Evolutionary conservation across 768 basidiomycete genomes (phyloP).

Genomic region (Hydnum rufescens): DNA sequence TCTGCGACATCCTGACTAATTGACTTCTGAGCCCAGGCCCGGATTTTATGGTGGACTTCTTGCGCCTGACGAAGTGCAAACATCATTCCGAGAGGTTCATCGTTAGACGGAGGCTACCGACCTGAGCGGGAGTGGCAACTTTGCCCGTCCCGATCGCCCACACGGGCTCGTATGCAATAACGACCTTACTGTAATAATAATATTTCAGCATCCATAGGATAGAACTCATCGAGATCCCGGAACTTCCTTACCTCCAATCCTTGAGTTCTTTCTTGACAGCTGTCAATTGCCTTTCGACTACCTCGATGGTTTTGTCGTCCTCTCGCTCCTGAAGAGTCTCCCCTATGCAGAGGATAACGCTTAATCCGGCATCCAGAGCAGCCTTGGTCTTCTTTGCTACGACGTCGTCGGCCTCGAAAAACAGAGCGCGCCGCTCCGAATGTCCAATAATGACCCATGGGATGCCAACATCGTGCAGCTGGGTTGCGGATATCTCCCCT

Average conservation of each 20-base stretch:
- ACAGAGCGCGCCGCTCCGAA: constrained; percentile 87
- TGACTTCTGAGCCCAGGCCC: constrained; percentile 42
- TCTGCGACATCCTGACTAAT: constrained; percentile 55
- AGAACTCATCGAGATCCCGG: background rate
- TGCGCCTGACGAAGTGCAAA: constrained; percentile 44
- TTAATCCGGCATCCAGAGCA: constrained; percentile 53
- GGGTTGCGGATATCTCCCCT: constrained; percentile 79
- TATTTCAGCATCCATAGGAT: too few species aligned
- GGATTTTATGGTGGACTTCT: constrained; percentile 70
- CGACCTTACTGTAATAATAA: constrained; percentile 42
- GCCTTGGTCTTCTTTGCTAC: constrained; percentile 77
- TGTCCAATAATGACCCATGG: constrained; percentile 92
- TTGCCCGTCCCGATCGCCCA: constrained; percentile 99
- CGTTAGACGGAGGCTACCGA: background rate
- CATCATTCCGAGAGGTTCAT: background rate
- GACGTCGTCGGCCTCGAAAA: constrained; percentile 66
- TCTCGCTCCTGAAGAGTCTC: constrained; percentile 86
- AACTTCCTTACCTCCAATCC: constrained; percentile 54
- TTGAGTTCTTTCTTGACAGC: constrained; percentile 45
- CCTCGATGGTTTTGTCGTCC: constrained; percentile 46
- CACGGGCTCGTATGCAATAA: constrained; percentile 91
- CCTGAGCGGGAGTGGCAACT: constrained; percentile 59
- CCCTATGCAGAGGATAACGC: constrained; percentile 89
- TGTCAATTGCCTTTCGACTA: constrained; percentile 67
- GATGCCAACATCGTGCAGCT: constrained; percentile 71